Conservation (phyloP, 139 green algal species). For the Coelastrella sp. region DNA sequence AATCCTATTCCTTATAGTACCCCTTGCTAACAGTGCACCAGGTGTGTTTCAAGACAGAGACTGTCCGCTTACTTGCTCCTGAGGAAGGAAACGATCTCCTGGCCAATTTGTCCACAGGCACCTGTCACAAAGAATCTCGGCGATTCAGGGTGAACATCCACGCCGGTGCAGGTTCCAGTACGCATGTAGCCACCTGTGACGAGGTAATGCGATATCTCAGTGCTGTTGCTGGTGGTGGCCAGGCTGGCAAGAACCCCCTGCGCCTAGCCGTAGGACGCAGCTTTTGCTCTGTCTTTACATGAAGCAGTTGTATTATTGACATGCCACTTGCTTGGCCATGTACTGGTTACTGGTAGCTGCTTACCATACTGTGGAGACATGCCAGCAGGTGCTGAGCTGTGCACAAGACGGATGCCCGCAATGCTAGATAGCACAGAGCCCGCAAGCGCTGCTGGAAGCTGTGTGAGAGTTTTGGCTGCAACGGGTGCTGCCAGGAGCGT, state of each 20-base stretch:
- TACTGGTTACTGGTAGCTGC: background rate
- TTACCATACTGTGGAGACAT: constrained; percentile 8
- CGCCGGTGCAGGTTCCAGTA: constrained; percentile 29
- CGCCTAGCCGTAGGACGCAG: too few species aligned
- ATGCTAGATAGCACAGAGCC: background rate
- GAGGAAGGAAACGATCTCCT: constrained; percentile 1
- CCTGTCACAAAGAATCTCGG: constrained; percentile 43
- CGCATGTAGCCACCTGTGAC: constrained; percentile 42
- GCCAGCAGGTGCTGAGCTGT: background rate
- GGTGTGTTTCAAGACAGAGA: too few species aligned
- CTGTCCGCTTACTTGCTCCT: constrained; percentile 17
- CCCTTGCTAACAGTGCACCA: too few species aligned
- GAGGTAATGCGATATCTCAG: background rate
- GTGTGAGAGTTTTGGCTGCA: background rate
- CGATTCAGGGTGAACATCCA: background rate
- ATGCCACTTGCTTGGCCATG: background rate
- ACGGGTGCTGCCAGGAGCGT: background rate
- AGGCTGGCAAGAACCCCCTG: too few species aligned
- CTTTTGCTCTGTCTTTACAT: too few species aligned
- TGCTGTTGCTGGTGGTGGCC: too few species aligned
- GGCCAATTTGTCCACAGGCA: constrained; percentile 26
- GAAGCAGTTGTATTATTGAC: too few species aligned
- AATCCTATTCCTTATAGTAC: too few species aligned
- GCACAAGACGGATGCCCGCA: background rate
- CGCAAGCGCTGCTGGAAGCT: background rate